Base-by-base conservation (phyloP, 1,284 basidiomycete genomes). In the Hemileia vastatrix region DNA sequence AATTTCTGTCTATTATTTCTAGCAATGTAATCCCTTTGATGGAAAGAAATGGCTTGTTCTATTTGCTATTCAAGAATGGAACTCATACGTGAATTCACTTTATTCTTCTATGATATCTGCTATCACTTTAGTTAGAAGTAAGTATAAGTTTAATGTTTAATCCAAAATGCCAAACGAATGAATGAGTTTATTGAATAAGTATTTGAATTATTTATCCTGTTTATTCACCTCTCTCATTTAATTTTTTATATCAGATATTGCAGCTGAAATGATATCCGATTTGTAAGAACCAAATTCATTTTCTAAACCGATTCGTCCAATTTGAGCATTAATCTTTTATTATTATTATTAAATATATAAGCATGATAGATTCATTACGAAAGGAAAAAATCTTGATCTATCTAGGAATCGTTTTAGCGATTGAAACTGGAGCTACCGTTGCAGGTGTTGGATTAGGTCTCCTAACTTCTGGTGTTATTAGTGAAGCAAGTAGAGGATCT, bases 21-120 rank as follows among this genome's bases (percentile, higher is more conserved):
- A 59, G 57, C 57, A 59, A 59, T 59, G 57, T 44, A 48, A 40
- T 27, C 57, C 57, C 21, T 59, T 59, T 40, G 31, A 59, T 18
- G 57, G 48, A 4, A 19, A 44, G 21, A 31, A 51, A 23, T 59
- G 57, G 57, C 44, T 59, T 19, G 52, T 43, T 23, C 49, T 59
- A 13, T 59, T 51, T 36, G 47, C 48, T 19, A 32, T 59, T 3
- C 57, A 59, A 51, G 57, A 59, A 27, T 59, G 57, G 57, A 59
- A 59, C 27, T 33, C 52, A 24, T 59, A 59, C 36, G 57, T 59
- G 9, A 59, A 59, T 21, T 59, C 57, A 5, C 48, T 59, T 23
- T 50, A 52, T 52, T 47, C 50, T 6, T 32, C 57, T 8, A 44
- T 47, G 13, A 59, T 49, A 51, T 18, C 33, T 21, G 49, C 57